These are phyloP conservation scores for Parastagonospora nodorum DNA, from an alignment of 2,329 filamentous ascomycete species.

Conservation along the genomic window DNA sequence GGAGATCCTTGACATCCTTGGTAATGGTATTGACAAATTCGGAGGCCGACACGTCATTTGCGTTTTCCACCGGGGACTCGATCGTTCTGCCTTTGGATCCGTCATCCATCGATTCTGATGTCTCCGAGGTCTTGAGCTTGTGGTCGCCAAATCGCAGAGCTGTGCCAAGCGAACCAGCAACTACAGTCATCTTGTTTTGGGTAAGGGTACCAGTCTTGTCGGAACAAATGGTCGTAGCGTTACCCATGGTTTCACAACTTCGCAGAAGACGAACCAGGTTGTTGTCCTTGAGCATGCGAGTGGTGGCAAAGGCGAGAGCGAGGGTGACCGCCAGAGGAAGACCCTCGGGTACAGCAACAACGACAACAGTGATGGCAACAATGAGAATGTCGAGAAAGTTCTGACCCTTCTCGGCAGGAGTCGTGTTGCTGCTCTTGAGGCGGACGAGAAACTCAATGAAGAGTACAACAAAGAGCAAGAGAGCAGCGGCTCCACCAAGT, in stretches of 20 bases:
- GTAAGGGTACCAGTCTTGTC: constrained; percentile 57
- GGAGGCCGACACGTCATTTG: constrained; percentile 56
- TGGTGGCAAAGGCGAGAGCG: constrained; percentile 70
- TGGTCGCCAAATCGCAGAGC: constrained; percentile 60
- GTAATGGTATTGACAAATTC: constrained; percentile 62
- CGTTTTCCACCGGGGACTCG: constrained; percentile 44
- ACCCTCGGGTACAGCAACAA: constrained; percentile 72
- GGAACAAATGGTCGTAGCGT: constrained; percentile 76
- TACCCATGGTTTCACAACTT: constrained; percentile 74
- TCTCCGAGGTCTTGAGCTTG: constrained; percentile 33
- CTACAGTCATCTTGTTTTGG: constrained; percentile 62
- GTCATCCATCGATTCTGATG: constrained; percentile 27
- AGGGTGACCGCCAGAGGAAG: constrained; percentile 70
- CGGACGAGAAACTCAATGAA: constrained; percentile 83
- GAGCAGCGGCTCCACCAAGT: constrained; percentile 74
- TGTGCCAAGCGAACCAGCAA: constrained; percentile 70
- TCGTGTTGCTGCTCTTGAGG: constrained; percentile 59
- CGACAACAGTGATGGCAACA: constrained; percentile 68
- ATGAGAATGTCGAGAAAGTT: constrained; percentile 68
- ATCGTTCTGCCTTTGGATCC: constrained; percentile 39
- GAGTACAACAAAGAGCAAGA: constrained; percentile 81
- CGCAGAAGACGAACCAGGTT: constrained; percentile 71
- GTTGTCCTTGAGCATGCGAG: constrained; percentile 70
- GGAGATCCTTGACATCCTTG: constrained; percentile 58
- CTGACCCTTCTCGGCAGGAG: constrained; percentile 76